These are phyloP conservation scores for Lepidopterella palustris DNA, from an alignment of 495 filamentous ascomycete species.

Conservation along the genomic window DNA sequence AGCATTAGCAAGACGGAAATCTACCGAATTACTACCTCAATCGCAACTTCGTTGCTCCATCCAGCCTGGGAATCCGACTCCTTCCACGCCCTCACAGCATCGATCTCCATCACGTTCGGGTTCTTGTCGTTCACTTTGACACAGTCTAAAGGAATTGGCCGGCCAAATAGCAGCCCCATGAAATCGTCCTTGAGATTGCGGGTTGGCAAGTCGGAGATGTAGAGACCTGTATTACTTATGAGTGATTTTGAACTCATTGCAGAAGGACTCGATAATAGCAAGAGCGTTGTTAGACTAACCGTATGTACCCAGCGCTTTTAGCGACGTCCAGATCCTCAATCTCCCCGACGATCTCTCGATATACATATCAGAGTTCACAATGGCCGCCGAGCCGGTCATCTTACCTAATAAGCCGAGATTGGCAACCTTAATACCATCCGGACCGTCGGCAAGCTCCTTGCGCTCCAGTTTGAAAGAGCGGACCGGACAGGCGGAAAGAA, in stretches of 20 bases:
- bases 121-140: slow-evolving; percentile 53
- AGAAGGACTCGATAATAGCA: background rate
- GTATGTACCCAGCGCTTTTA: slow-evolving; percentile 78
- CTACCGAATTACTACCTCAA: slow-evolving; percentile 54
- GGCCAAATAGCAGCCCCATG: slow-evolving; percentile 68
- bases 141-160: slow-evolving; percentile 58
- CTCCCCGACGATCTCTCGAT: slow-evolving; percentile 49
- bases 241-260: background rate
- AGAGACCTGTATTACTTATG: slow-evolving; percentile 46
- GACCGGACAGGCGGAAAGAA: slow-evolving; percentile 68
- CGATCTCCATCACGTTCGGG: slow-evolving; percentile 62
- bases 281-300: slow-evolving; percentile 47
- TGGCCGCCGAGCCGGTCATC: slow-evolving; percentile 81
- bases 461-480: slow-evolving; percentile 45
- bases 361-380: slow-evolving; percentile 53
- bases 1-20: no score
- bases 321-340: slow-evolving; percentile 53
- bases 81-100: slow-evolving; percentile 73
- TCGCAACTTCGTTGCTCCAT: slow-evolving; percentile 77
- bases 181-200: slow-evolving; percentile 58
- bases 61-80: slow-evolving; percentile 61
- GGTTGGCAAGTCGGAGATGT: slow-evolving; percentile 59
- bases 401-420: slow-evolving; percentile 80
- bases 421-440: slow-evolving; percentile 40
- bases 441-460: slow-evolving; percentile 16